These are phyloP conservation scores for Fusarium torulosum DNA, from an alignment of 2,329 filamentous ascomycete genomes.

Conservation along the genomic window DNA sequence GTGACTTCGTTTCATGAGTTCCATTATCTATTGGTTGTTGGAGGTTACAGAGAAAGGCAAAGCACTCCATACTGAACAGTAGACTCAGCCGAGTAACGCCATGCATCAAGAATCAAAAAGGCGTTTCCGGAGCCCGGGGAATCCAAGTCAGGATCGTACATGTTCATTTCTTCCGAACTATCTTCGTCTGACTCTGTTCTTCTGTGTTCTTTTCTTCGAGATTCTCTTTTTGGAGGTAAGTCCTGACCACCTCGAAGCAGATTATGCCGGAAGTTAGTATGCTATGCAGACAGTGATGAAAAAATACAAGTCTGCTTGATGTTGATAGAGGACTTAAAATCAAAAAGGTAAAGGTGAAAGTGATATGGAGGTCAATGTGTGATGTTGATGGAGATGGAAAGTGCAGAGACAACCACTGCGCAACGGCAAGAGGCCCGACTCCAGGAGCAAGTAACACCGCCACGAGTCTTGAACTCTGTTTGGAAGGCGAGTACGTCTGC, in stretches of 20 bases:
- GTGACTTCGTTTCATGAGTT: fast-evolving
- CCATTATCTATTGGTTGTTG: not conserved
- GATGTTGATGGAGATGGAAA: not conserved
- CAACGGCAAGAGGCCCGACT: not conserved
- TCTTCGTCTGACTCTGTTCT: too few relatives aligned
- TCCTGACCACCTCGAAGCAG: too few relatives aligned
- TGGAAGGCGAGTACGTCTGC: not conserved
- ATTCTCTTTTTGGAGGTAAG: too few relatives aligned
- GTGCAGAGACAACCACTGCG: not conserved
- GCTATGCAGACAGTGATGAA: too few relatives aligned
- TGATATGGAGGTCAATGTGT: not conserved
- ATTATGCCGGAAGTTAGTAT: too few relatives aligned
- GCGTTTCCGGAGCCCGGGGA: not conserved
- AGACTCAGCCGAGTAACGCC: not conserved
- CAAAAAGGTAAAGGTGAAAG: not conserved
- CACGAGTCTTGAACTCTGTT: not conserved
- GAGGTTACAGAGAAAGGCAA: not conserved
- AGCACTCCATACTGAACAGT: not conserved
- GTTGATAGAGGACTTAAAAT: not conserved
- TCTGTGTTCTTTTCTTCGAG: too few relatives aligned
- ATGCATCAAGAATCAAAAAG: not conserved
- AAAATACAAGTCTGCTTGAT: not conserved
- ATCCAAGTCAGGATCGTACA: too few relatives aligned
- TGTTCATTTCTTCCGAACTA: too few relatives aligned
- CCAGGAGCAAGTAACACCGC: not conserved